These are phyloP conservation scores for Sporothrix dimorphospora DNA, from an alignment of 2,329 filamentous ascomycete genomes.

Conservation along the genomic window DNA sequence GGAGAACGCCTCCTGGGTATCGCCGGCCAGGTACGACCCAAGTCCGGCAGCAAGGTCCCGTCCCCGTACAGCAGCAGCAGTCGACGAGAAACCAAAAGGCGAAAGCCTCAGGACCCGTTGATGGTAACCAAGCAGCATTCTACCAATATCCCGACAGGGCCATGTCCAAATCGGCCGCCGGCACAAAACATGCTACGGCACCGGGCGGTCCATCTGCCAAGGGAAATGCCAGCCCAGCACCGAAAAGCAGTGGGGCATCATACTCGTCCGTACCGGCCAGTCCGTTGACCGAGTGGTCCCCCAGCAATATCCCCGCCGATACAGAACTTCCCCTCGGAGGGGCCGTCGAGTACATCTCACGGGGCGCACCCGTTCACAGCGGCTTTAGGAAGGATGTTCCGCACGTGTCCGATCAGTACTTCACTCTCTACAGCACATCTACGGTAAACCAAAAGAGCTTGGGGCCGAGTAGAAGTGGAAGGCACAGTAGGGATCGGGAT, in stretches of 20 bases:
- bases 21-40: neutral
- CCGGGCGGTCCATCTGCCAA: neutral
- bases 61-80: neutral
- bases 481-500: conserved; percentile 25
- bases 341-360: conserved; percentile 61
- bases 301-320: conserved; percentile 51
- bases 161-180: conserved; percentile 7
- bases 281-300: conserved; percentile 61
- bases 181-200: neutral
- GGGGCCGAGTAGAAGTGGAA: conserved; percentile 5
- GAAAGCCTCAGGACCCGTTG: neutral
- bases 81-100: neutral
- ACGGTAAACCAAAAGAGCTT: conserved; percentile 45
- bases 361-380: conserved; percentile 59
- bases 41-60: conserved; percentile 22
- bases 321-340: conserved; percentile 57
- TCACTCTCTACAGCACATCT: conserved; percentile 56
- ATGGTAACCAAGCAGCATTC: neutral
- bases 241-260: conserved; percentile 42
- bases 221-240: neutral
- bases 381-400: conserved; percentile 59
- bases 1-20: neutral
- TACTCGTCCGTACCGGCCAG: conserved; percentile 40
- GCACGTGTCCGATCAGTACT: conserved; percentile 59
- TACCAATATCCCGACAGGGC: conserved; percentile 23